These are phyloP conservation scores for Aquilaria malaccensis DNA, from an alignment of 345 rosid genomes.

Conservation along the genomic window DNA sequence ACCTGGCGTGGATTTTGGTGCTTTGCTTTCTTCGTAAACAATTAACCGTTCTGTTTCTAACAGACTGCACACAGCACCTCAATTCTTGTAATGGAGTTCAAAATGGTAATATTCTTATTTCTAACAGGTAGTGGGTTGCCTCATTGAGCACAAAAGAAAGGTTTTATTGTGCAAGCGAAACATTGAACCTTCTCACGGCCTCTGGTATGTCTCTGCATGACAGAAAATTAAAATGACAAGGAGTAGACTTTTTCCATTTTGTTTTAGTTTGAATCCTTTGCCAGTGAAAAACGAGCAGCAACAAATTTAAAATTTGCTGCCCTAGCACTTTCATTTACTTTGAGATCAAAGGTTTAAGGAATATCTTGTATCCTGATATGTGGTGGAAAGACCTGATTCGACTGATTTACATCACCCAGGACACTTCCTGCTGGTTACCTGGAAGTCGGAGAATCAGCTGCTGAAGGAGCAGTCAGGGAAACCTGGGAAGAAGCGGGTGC, in stretches of 20 bases:
- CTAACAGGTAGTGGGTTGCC: slow-evolving; percentile 90
- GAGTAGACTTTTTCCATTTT: not conserved
- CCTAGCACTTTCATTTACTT: slow-evolving; percentile 9
- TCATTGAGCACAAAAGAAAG: slow-evolving; percentile 78
- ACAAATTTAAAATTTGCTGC: slow-evolving; percentile 6
- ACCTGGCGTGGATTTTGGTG: not conserved
- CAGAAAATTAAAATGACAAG: slow-evolving; percentile 4
- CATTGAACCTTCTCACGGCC: slow-evolving; percentile 87
- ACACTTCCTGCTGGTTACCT: slow-evolving; percentile 98
- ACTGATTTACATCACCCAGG: slow-evolving; percentile 38
- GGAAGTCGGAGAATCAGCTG: slow-evolving; percentile 96
- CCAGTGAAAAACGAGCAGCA: not conserved
- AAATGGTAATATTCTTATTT: no score
- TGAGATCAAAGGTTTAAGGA: not conserved
- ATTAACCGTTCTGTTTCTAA: not conserved
- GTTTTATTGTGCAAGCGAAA: slow-evolving; percentile 94
- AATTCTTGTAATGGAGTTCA: no score
- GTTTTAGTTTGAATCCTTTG: not conserved
- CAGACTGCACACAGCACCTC: no score
- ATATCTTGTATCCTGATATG: not conserved
- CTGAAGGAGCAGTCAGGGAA: slow-evolving; percentile 91
- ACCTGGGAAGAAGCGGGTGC: slow-evolving; percentile 98
- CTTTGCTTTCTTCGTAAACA: not conserved
- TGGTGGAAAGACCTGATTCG: slow-evolving; percentile 5
- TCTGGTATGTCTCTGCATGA: slow-evolving; percentile 42